Conservation (phyloP, 2,329 filamentous ascomycete genomes). For the Xylariales sp. region DNA sequence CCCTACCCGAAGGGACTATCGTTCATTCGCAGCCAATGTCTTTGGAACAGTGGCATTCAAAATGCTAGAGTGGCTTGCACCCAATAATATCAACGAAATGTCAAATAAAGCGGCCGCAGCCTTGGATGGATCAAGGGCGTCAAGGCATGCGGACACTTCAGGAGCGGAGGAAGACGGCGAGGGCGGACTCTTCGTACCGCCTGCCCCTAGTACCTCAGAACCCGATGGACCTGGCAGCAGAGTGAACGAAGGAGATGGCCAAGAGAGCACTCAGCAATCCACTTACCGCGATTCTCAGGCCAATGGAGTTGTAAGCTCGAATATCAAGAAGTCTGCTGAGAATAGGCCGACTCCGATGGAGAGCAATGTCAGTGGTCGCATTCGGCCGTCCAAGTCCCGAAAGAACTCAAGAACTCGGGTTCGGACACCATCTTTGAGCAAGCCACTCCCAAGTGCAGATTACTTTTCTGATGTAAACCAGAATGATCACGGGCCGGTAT, state of each 20-base stretch:
- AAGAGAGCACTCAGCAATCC: background rate
- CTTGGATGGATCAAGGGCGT: background rate
- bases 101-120: constrained; percentile 27
- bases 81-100: constrained; percentile 48
- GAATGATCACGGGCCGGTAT: constrained; percentile 15
- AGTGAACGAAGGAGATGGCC: no score
- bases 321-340: constrained; percentile 10
- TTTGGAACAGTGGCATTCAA: constrained; percentile 64
- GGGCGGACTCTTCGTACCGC: background rate
- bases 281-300: constrained; percentile 7
- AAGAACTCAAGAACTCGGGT: constrained; percentile 23
- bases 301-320: no score
- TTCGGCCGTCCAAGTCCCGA: constrained; percentile 15
- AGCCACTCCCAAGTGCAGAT: constrained; percentile 14
- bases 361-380: constrained; percentile 7
- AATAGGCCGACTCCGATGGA: constrained; percentile 9
- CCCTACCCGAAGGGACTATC: constrained; percentile 48
- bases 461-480: constrained; percentile 2
- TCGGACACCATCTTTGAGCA: constrained; percentile 22
- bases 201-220: no score
- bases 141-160: no score
- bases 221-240: no score
- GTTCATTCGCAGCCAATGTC: constrained; percentile 58
- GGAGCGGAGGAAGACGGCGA: background rate
- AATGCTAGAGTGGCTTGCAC: constrained; percentile 68